Base-by-base conservation (phyloP, 495 filamentous ascomycete genomes). In the Annulohypoxylon stygium region DNA sequence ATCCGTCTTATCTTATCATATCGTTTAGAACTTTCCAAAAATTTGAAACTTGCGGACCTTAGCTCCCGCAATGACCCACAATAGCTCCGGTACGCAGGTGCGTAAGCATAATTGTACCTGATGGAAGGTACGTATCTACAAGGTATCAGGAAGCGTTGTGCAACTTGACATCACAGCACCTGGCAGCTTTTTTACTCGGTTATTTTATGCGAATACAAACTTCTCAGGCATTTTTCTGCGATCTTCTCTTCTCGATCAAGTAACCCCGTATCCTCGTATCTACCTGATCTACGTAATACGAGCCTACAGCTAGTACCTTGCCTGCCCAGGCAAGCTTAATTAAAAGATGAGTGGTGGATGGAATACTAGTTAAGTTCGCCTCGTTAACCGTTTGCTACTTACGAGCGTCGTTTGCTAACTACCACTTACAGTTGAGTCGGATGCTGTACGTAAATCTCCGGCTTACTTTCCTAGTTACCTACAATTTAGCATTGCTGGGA, bases 391-490 rank as follows among this genome's bases (percentile, higher is more conserved):
- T 36, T 36, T 26, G 10, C 37, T 12, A 41, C 43, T 25, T 10
- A 14, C 4, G 48, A 33, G 39, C 33, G 33, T 3, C 26, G 26
- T 69, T n/a, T 50, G 71, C 79, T 81, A 69, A 80, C 69, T 87
- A 88, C 54, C 53, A 88, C 73, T 61, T 53, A 90, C 88, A 79
- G 97, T 98, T 77, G 95, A 98, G 81, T 97, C 93, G 61, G 95
- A 98, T 83, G 95, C 95, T 81, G 94, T 95, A 88, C 74, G 86
- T 55, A 34, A 67, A 48, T 30, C 65, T 51, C 61, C 70, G 60
- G 45, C 61, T 26, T 33, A 55, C 36, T 8, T 65, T 50, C 26
- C 7, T 36, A 43, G 12, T 3, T 30, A 30, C 30, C 30, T 43
- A n/a, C 39, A n/a, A 54, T 48, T 23, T 59, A 68, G 30, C 26